phyloP scores from a whole-genome alignment of 2,329 filamentous ascomycete genomes.

The Hymenoscyphus infarciens region DNA sequence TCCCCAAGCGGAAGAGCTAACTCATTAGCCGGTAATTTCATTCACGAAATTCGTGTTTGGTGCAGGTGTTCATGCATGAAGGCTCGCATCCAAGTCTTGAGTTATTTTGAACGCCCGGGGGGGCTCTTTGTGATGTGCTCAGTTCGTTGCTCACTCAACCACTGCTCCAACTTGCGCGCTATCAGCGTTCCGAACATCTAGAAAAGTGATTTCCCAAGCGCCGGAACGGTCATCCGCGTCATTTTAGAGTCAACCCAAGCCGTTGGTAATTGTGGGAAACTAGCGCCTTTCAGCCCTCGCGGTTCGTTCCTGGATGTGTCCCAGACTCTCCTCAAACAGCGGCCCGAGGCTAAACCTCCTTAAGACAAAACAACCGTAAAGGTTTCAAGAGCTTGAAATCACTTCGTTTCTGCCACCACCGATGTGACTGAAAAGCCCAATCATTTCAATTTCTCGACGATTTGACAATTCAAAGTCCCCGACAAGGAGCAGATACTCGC shows the following conservation, averaged over 20 bases:
- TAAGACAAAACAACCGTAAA: background rate
- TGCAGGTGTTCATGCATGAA: background rate
- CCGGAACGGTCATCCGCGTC: conserved; percentile 1
- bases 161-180: background rate
- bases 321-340: conserved; percentile 15
- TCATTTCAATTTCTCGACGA: background rate
- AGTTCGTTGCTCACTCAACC: background rate
- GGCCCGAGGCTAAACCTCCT: background rate
- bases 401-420: background rate
- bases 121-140: background rate
- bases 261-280: conserved; percentile 12
- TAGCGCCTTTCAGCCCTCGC: conserved; percentile 13
- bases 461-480: background rate
- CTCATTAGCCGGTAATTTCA: background rate
- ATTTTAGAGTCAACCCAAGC: conserved; percentile 13
- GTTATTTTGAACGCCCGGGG: background rate
- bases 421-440: background rate
- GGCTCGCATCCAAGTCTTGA: background rate
- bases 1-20: background rate
- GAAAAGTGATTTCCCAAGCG: background rate
- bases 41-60: background rate
- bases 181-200: conserved; percentile 2
- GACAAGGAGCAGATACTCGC: background rate
- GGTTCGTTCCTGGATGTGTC: conserved; percentile 14
- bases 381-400: conserved; percentile 1